A percentile compares a stretch with the other conserved stretches of the same genome.
These are phyloP conservation scores for Lunasporangiospora selenospora DNA, from an alignment of 192 early-diverging fungal genomes.

Conservation along the genomic window DNA sequence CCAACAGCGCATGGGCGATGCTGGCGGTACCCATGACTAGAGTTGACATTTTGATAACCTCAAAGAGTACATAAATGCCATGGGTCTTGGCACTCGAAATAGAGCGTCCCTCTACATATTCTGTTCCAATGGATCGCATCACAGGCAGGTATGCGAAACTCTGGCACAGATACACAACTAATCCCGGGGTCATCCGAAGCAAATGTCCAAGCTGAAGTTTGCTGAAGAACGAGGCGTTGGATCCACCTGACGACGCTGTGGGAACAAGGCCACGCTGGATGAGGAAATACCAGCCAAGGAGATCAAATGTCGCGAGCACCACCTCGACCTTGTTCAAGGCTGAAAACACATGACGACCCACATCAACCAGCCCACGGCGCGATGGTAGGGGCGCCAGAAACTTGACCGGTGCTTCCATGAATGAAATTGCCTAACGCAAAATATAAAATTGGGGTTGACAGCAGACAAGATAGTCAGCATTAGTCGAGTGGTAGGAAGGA, in stretches of 20 bases:
- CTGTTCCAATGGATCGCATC: slow-evolving; percentile 8
- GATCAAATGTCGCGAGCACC: slow-evolving; percentile 30
- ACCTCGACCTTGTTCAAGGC: slow-evolving; percentile 48
- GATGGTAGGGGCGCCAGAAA: slow-evolving; percentile 36
- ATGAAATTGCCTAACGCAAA: slow-evolving; percentile 49
- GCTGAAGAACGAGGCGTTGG: neutral
- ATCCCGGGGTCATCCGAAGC: slow-evolving; percentile 16
- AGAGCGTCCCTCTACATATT: slow-evolving; percentile 25
- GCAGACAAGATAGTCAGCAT: too few species aligned
- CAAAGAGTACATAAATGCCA: slow-evolving; percentile 25
- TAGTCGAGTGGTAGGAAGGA: too few species aligned
- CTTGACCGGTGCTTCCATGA: slow-evolving; percentile 47
- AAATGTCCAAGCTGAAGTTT: slow-evolving; percentile 1
- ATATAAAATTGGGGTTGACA: too few species aligned
- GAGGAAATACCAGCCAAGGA: slow-evolving; percentile 38
- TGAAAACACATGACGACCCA: slow-evolving; percentile 49
- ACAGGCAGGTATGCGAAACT: slow-evolving; percentile 31
- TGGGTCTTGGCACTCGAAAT: slow-evolving; percentile 16
- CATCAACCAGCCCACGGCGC: slow-evolving; percentile 25
- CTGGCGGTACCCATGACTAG: slow-evolving; percentile 12
- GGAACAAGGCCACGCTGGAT: slow-evolving; percentile 15
- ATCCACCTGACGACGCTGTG: neutral
- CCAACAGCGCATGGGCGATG: slow-evolving; percentile 14
- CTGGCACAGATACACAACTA: slow-evolving; percentile 24
- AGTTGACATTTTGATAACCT: slow-evolving; percentile 18